Percentiles rank a stretch among this genome's conserved stretches.
Evolutionary conservation across 345 rosid genomes (phyloP).

Genomic region (Theobroma cacao): DNA sequence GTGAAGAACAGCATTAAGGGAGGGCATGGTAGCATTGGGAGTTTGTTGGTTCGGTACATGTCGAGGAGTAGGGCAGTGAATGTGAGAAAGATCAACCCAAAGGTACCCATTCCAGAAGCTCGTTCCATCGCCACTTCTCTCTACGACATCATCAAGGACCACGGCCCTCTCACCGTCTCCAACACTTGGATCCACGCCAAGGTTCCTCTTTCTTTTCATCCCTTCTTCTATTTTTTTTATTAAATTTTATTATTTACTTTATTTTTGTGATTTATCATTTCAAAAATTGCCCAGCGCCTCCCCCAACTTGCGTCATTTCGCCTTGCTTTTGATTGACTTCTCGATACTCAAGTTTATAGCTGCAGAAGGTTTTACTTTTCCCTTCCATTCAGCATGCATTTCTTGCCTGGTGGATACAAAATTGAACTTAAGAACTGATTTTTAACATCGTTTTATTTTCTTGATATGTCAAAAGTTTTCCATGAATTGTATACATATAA

Average conservation of each 20-base stretch:
- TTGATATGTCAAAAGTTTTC: neutral
- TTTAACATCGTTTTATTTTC: neutral
- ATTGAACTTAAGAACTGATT: neutral
- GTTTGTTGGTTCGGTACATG: constrained; percentile 55
- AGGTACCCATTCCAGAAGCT: constrained; percentile 86
- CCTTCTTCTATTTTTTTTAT: neutral
- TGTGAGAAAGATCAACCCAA: constrained; percentile 90
- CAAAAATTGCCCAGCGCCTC: neutral
- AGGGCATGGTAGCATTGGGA: constrained; percentile 4
- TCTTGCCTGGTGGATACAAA: neutral
- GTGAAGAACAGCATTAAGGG: neutral
- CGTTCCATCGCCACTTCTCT: constrained; percentile 63
- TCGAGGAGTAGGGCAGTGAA: constrained; percentile 71
- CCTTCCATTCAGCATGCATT: neutral
- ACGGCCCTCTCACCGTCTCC: constrained; percentile 76
- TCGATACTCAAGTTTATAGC: neutral
- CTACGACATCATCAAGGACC: constrained; percentile 56
- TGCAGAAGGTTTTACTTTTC: neutral
- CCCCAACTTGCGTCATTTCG: neutral
- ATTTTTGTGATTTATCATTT: neutral
- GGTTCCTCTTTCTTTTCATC: constrained; percentile 38
- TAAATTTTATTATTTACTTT: neutral
- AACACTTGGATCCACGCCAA: constrained; percentile 75
- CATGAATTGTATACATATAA: neutral
- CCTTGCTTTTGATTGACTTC: neutral